Conservation (phyloP, 192 early-diverging fungal genomes). For the Haplosporangium gracile region DNA sequence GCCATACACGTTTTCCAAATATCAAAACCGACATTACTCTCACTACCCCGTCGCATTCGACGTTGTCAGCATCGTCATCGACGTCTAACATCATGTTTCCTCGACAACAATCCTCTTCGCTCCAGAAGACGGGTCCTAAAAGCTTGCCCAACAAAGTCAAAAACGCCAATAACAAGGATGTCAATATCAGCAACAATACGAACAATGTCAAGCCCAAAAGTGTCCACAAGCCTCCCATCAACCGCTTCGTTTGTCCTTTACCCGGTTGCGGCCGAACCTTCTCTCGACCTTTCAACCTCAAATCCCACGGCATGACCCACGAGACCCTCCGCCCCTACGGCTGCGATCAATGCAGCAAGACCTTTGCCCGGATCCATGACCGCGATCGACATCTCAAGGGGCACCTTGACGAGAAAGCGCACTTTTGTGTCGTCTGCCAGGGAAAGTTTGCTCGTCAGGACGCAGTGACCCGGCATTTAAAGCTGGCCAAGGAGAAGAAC, state of each 20-base stretch:
- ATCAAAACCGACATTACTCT: slow-evolving; percentile 1
- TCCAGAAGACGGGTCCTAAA: not conserved
- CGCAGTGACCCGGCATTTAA: slow-evolving; percentile 48
- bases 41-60: not conserved
- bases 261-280: slow-evolving; percentile 60
- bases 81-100: not conserved
- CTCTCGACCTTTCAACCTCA: slow-evolving; percentile 77
- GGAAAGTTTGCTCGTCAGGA: slow-evolving; percentile 68
- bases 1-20: not conserved
- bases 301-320: slow-evolving; percentile 78
- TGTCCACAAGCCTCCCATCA: slow-evolving; percentile 1
- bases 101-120: not conserved
- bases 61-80: not conserved
- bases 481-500: slow-evolving; percentile 32
- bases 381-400: slow-evolving; percentile 79
- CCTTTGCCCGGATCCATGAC: slow-evolving; percentile 88
- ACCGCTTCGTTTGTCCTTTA: slow-evolving; percentile 20
- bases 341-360: slow-evolving; percentile 76
- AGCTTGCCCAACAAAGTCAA: not conserved
- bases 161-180: not conserved
- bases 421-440: slow-evolving; percentile 74
- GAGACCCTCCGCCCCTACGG: slow-evolving; percentile 73
- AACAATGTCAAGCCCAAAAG: not conserved
- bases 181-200: not conserved
- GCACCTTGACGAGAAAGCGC: slow-evolving; percentile 77